Evolutionary conservation across 2,329 filamentous ascomycete genomes (phyloP).

Genomic region (Cyphellophora europaea): DNA sequence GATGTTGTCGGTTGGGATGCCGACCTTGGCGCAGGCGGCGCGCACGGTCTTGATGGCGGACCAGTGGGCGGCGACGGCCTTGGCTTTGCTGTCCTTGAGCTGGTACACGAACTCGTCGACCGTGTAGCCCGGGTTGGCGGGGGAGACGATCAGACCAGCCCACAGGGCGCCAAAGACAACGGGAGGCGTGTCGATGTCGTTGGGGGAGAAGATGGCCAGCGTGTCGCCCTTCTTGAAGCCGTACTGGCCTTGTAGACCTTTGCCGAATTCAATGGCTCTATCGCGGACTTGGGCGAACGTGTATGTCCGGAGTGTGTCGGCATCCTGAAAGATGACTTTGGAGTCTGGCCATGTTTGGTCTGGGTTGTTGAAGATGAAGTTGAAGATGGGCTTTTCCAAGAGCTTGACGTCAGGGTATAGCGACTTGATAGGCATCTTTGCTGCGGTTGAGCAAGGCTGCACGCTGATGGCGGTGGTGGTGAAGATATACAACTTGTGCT

Average conservation of each 20-base stretch:
- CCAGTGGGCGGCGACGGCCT: slow-evolving; percentile 64
- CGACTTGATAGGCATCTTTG: slow-evolving; percentile 69
- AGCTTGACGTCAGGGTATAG: slow-evolving; percentile 56
- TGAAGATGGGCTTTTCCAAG: slow-evolving; percentile 68
- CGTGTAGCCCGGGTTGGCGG: slow-evolving; percentile 82
- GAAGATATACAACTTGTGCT: too few relatives aligned
- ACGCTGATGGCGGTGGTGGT: too few relatives aligned
- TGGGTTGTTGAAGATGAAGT: slow-evolving; percentile 63
- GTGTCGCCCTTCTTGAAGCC: slow-evolving; percentile 78
- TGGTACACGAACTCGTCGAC: slow-evolving; percentile 76
- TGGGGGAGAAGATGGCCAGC: slow-evolving; percentile 72
- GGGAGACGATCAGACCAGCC: slow-evolving; percentile 74
- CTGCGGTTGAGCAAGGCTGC: too few relatives aligned
- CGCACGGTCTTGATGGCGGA: slow-evolving; percentile 55
- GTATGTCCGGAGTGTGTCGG: slow-evolving; percentile 56
- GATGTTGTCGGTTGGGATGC: slow-evolving; percentile 62
- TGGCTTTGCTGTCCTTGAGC: slow-evolving; percentile 67
- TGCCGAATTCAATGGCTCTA: slow-evolving; percentile 65
- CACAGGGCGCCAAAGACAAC: slow-evolving; percentile 71
- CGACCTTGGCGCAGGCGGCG: slow-evolving; percentile 59
- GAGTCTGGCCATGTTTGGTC: slow-evolving; percentile 58
- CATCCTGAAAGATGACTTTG: slow-evolving; percentile 73
- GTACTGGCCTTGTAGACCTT: slow-evolving; percentile 64
- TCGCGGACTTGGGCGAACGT: slow-evolving; percentile 60
- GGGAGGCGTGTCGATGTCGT: slow-evolving; percentile 72